Evolutionary conservation across 495 filamentous ascomycete genomes (phyloP), one percentile per base, ranked within the genome.

Genomic region (Massariosphaeria phaeospora): DNA sequence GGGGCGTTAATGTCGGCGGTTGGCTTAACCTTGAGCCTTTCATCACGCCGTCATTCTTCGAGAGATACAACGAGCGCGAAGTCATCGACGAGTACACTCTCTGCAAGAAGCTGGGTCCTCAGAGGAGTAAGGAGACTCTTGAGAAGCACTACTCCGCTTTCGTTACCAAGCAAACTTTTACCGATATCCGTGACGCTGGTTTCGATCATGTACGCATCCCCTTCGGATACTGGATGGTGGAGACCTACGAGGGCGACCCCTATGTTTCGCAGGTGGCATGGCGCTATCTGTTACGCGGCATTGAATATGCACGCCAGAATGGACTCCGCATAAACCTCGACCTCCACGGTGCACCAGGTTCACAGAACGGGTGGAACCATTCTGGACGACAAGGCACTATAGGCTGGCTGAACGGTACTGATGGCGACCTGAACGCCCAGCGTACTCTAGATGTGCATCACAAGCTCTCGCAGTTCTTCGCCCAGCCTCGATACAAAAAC

Each of bases 11-110:
- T 67, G 61, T 97, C 3, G 93, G 94, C 30, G 94, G 94, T 24
- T 99, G 93, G 94, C 78, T 99, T 2, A 86, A 84, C 0, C 72
- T 99, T 7, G 94, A 99, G 59, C 94, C 94, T 0, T 96, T 95
- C 63, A 96, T 99, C 64, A 89, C 85, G 13, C 94, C 94, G 0
- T 95, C 89, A 1, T 75, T 96, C 25, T 99, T 99, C 66, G 69
- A 82, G 1, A 57, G 57, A 7, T 95, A 88, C 71, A 75, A 79
- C 44, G 61, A 70, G 1, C 71, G 67, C 13, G 68, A 83, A 42
- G 79, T 77, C 13, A 77, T 97, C 45, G 94, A 99, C 63, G 94
- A 99, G 70, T 96, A 78, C 61, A 95, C 88, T 0, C 71, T 97
- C 35, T 82, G 78, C 50, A 69, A 71, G 33, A 72, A 84, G 55